A percentile compares a stretch with the other conserved stretches of the same genome.
Conservation (phyloP, 2,329 filamentous ascomycete species). For the Ploettnerulaceae sp. region DNA sequence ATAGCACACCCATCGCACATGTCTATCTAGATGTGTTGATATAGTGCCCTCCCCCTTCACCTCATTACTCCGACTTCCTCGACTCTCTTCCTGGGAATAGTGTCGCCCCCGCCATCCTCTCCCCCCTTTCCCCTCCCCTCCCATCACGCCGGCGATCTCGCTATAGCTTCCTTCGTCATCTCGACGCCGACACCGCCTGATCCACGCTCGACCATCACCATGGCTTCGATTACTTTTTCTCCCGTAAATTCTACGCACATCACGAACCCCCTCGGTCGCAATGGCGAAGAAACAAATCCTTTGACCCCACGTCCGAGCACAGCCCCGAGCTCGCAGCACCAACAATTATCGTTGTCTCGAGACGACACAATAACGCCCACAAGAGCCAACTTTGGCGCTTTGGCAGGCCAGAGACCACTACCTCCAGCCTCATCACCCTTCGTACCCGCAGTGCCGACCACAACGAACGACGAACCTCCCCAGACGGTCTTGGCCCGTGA, state of each 20-base stretch:
- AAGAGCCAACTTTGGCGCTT: slow-evolving; percentile 47
- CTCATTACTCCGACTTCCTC: slow-evolving; percentile 22
- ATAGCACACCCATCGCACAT: background rate
- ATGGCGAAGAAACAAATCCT: slow-evolving; percentile 49
- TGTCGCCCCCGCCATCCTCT: slow-evolving; percentile 14
- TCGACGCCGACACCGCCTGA: slow-evolving; percentile 11
- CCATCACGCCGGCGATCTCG: slow-evolving; percentile 17
- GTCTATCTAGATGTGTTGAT: background rate
- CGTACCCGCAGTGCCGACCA: slow-evolving; percentile 41
- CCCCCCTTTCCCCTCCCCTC: no score
- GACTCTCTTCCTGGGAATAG: slow-evolving; percentile 13
- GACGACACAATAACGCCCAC: slow-evolving; percentile 59
- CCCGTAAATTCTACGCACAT: slow-evolving; percentile 54
- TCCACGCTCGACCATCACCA: slow-evolving; percentile 33
- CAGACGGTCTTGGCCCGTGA: slow-evolving; percentile 44
- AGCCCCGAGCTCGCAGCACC: slow-evolving; percentile 40
- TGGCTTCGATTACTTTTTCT: slow-evolving; percentile 56
- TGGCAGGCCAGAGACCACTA: slow-evolving; percentile 48
- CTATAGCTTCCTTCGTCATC: slow-evolving; percentile 27
- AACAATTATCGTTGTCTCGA: slow-evolving; percentile 35
- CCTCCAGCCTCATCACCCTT: slow-evolving; percentile 49
- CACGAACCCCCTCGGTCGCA: slow-evolving; percentile 34
- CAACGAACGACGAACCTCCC: slow-evolving; percentile 41
- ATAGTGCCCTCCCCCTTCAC: slow-evolving; percentile 6
- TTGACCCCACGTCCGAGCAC: slow-evolving; percentile 44